A percentile compares a stretch with the other conserved stretches of the same genome.
These are phyloP conservation scores for Fusarium penzigii DNA, from an alignment of 2,329 filamentous ascomycete species.

Conservation along the genomic window DNA sequence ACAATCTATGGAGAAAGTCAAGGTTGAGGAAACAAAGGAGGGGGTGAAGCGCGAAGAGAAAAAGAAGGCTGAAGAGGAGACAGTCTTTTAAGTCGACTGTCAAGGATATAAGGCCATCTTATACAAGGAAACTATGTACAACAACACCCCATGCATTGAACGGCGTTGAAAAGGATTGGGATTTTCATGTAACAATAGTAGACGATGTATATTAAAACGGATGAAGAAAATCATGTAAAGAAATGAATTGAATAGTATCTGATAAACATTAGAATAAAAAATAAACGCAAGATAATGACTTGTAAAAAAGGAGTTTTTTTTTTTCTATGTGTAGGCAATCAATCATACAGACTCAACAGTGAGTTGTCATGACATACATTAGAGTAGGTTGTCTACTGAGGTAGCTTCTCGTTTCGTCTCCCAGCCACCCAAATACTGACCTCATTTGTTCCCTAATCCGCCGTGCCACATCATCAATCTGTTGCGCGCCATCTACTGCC, in stretches of 20 bases:
- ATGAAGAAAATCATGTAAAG: background rate
- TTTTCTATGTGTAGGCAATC: too few species aligned
- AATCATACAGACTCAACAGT: too few species aligned
- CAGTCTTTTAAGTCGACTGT: constrained; percentile 7
- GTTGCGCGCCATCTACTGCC: constrained; percentile 1
- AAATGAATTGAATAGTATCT: too few species aligned
- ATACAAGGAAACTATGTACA: background rate
- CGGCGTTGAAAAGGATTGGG: background rate
- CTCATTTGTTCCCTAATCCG: constrained; percentile 20
- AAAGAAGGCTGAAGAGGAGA: background rate
- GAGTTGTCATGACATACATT: constrained; percentile 6
- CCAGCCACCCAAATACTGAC: constrained; percentile 26
- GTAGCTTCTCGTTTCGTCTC: constrained; percentile 10
- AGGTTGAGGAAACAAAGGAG: constrained; percentile 5
- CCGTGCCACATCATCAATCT: constrained; percentile 20
- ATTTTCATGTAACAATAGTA: background rate
- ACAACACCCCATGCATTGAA: background rate
- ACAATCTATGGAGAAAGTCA: constrained; percentile 1
- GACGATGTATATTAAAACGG: background rate
- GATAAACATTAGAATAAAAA: too few species aligned
- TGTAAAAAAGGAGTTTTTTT: too few species aligned
- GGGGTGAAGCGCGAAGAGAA: constrained; percentile 8
- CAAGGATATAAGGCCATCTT: background rate
- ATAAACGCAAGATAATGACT: too few species aligned
- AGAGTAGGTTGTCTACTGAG: too few species aligned